Percentiles rank a stretch among this genome's conserved stretches.
phyloP scores from a whole-genome alignment of 208 protist species.

The Porcisia hertigi region DNA sequence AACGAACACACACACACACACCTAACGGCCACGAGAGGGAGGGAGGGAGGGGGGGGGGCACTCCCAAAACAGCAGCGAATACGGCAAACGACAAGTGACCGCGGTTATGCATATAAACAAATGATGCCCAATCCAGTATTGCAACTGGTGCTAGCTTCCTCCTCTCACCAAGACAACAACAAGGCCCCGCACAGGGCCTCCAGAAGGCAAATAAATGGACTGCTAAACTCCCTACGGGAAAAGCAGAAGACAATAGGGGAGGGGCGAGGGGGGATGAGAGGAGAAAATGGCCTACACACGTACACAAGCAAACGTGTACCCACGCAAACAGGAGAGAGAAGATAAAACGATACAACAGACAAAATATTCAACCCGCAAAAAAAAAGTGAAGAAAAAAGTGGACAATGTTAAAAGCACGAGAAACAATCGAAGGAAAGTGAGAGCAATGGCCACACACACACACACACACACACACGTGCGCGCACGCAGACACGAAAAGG shows the following conservation, averaged over 20 bases:
- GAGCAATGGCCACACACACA: neutral
- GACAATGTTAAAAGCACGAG: no score
- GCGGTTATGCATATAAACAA: neutral
- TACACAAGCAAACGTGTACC: neutral
- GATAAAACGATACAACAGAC: neutral
- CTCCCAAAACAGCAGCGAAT: neutral
- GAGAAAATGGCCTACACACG: no score
- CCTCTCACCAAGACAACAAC: neutral
- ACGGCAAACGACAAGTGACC: neutral
- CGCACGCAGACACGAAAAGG: no score
- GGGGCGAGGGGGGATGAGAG: no score
- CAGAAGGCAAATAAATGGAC: no score
- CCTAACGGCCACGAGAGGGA: neutral
- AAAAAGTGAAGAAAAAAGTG: no score
- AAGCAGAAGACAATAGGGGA: no score
- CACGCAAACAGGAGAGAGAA: neutral
- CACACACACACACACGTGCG: neutral
- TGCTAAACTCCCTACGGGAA: no score
- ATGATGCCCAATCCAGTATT: neutral
- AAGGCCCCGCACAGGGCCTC: no score
- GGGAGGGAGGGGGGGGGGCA: neutral
- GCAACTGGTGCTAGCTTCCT: neutral
- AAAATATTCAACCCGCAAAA: no score
- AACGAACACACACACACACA: neutral
- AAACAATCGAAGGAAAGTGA: no score